A percentile compares a stretch with the other conserved stretches of the same genome.
Evolutionary conservation across 371 early-diverging fungal genomes (phyloP).

Genomic region (Cokeromyces recurvatus): DNA sequence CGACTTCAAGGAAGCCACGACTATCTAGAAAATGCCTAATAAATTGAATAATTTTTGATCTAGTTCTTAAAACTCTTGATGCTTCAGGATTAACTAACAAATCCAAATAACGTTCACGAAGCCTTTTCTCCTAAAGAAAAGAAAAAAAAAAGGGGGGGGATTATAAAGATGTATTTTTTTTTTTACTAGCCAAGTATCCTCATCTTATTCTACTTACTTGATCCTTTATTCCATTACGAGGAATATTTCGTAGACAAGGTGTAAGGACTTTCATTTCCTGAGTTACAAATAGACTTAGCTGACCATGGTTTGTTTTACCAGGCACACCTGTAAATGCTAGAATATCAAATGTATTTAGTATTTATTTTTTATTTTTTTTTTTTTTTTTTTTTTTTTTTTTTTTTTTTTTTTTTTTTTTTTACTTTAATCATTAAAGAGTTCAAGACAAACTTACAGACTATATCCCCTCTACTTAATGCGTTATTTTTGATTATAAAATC

Average conservation of each 20-base stretch:
- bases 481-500: slow-evolving; percentile 43
- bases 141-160: too few relatives aligned
- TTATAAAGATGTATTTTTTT: too few relatives aligned
- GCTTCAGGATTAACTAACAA: slow-evolving; percentile 79
- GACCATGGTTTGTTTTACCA: slow-evolving; percentile 82
- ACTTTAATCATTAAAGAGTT: too few relatives aligned
- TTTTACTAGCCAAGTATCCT: too few relatives aligned
- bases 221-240: slow-evolving; percentile 65
- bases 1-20: slow-evolving; percentile 91
- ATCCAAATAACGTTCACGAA: slow-evolving; percentile 86
- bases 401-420: too few relatives aligned
- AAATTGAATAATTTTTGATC: slow-evolving; percentile 65
- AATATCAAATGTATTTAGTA: too few relatives aligned
- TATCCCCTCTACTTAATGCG: slow-evolving; percentile 59
- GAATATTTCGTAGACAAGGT: slow-evolving; percentile 87
- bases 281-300: slow-evolving; percentile 72
- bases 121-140: slow-evolving; percentile 60
- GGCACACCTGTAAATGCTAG: slow-evolving; percentile 69
- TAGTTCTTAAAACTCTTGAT: slow-evolving; percentile 45
- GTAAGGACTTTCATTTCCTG: slow-evolving; percentile 65
- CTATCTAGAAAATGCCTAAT: slow-evolving; percentile 77
- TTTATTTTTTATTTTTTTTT: too few relatives aligned
- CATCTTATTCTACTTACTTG: too few relatives aligned
- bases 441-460: slow-evolving; percentile 48
- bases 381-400: too few relatives aligned